phyloP scores from a whole-genome alignment of 331 rosid genomes.

The Prunus yedoensis region DNA sequence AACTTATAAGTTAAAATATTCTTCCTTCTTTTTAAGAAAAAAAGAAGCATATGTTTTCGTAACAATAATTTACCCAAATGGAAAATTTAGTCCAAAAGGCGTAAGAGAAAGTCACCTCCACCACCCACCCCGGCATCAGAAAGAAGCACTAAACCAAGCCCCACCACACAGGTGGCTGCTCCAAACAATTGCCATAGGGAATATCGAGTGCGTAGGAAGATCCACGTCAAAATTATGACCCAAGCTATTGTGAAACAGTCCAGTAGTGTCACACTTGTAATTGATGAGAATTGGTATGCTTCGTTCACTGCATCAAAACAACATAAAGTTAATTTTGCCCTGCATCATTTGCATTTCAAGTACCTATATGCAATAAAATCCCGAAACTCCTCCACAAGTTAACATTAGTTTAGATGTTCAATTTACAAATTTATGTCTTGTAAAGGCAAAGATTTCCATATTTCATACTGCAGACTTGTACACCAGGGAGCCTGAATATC shows the following conservation, averaged over 20 bases:
- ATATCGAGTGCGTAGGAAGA: conserved; percentile 58
- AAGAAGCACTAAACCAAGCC: conserved; percentile 64
- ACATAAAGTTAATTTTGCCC: background rate
- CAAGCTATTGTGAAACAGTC: conserved; percentile 74
- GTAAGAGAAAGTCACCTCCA: conserved; percentile 43
- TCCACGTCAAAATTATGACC: conserved; percentile 64
- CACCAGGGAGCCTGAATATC: background rate
- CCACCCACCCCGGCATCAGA: conserved; percentile 63
- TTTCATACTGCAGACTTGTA: background rate
- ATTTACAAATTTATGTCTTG: background rate
- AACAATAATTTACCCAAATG: background rate
- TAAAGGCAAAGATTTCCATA: background rate
- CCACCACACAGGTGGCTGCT: conserved; percentile 50
- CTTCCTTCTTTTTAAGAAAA: background rate
- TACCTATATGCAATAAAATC: background rate
- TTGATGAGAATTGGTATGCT: conserved; percentile 63
- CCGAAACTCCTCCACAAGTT: background rate
- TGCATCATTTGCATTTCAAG: background rate
- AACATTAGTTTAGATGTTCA: background rate
- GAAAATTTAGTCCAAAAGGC: background rate
- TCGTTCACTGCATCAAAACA: conserved; percentile 54
- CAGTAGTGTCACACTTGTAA: conserved; percentile 69
- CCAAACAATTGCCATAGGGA: conserved; percentile 62
- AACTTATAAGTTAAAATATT: background rate
- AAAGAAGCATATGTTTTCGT: background rate